Percentiles rank a stretch among this genome's conserved stretches.
phyloP scores from a whole-genome alignment of 257 asterid genomes.

The Fraxinus excelsior region DNA sequence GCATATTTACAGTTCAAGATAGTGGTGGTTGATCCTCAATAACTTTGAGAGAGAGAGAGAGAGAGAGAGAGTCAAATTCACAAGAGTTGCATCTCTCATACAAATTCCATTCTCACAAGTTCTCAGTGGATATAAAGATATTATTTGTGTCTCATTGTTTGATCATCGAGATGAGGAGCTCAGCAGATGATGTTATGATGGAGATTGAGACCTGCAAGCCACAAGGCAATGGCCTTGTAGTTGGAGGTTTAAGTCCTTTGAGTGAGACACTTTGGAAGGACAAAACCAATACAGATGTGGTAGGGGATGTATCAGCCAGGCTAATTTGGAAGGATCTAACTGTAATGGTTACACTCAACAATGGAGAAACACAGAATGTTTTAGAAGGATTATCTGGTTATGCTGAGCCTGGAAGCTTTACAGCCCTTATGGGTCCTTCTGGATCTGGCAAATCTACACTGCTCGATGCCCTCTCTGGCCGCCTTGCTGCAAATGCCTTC shows the following conservation, averaged over 20 bases:
- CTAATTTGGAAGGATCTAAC: slow-evolving; percentile 90
- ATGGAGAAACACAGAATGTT: slow-evolving; percentile 81
- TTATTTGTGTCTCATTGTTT: no score
- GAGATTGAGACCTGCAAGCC: slow-evolving; percentile 90
- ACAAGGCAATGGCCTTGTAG: slow-evolving; percentile 60
- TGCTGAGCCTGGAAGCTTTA: slow-evolving; percentile 91
- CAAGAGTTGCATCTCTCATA: slow-evolving; percentile 30
- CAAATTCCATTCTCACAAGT: slow-evolving; percentile 23
- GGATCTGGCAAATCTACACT: slow-evolving; percentile 95
- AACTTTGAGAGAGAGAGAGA: slow-evolving; percentile 5
- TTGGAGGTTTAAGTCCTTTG: slow-evolving; percentile 88
- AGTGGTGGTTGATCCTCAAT: slow-evolving; percentile 15
- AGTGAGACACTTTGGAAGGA: slow-evolving; percentile 96
- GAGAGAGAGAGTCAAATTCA: slow-evolving; percentile 45
- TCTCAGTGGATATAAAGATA: background rate
- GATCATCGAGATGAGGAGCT: slow-evolving; percentile 31
- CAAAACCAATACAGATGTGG: slow-evolving; percentile 69
- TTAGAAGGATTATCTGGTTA: slow-evolving; percentile 75
- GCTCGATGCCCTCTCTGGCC: slow-evolving; percentile 88
- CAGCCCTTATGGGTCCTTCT: slow-evolving; percentile 98
- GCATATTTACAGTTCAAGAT: background rate
- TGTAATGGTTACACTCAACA: slow-evolving; percentile 72
- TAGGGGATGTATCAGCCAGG: slow-evolving; percentile 90
- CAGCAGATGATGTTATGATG: slow-evolving; percentile 68
- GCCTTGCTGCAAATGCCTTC: slow-evolving; percentile 89